Conservation (phyloP, 805 yeast species). For the Candida nitratophila region DNA sequence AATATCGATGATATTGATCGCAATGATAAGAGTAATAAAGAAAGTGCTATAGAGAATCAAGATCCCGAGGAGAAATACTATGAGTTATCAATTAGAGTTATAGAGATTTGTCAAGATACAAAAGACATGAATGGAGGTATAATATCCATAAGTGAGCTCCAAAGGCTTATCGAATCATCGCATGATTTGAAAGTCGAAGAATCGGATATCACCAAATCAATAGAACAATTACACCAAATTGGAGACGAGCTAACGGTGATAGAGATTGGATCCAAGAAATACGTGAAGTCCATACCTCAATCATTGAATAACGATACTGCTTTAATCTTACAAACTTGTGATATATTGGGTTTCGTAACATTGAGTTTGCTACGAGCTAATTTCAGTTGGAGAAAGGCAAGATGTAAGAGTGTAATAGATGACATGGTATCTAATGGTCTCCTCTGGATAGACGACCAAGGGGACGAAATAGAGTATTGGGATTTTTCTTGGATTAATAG, state of each 20-base stretch:
- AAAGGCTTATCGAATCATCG: constrained; percentile 24
- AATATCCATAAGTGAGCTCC: constrained; percentile 51
- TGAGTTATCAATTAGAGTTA: constrained; percentile 64
- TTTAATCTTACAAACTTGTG: constrained; percentile 66
- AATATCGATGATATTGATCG: constrained; percentile 7
- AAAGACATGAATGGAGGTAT: constrained; percentile 78
- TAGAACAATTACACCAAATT: constrained; percentile 44
- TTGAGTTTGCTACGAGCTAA: constrained; percentile 62
- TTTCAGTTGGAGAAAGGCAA: constrained; percentile 59
- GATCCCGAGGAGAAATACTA: constrained; percentile 48
- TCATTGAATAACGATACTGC: constrained; percentile 65
- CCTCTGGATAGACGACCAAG: constrained; percentile 73
- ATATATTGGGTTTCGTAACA: constrained; percentile 69
- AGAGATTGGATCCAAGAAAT: constrained; percentile 47
- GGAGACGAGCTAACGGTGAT: constrained; percentile 71
- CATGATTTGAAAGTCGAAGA: constrained; percentile 19
- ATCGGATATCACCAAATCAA: constrained; percentile 50
- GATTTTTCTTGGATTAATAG: constrained; percentile 63
- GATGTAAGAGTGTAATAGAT: constrained; percentile 59
- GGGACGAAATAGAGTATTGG: constrained; percentile 45
- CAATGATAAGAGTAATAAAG: constrained; percentile 17
- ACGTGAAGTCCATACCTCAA: constrained; percentile 56
- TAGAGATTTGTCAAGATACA: constrained; percentile 69
- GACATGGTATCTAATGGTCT: constrained; percentile 80
- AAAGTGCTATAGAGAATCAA: constrained; percentile 26